Percentiles rank a stretch among this genome's conserved stretches.
phyloP scores from a whole-genome alignment of 805 yeast genomes.

The Vanderwaltozyma verrucispora region DNA sequence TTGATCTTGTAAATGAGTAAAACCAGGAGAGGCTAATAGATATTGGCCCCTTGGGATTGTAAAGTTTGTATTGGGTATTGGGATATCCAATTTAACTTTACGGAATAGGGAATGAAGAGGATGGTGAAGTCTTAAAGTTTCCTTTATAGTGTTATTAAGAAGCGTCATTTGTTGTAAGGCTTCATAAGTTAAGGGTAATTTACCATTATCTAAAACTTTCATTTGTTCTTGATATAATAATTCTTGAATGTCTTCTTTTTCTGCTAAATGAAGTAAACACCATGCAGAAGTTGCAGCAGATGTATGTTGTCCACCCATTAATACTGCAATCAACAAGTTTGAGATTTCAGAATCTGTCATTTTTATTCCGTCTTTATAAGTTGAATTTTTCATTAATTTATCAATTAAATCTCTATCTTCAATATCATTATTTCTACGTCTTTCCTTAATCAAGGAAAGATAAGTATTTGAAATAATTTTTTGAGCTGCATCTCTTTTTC shows the following conservation, averaged over 20 bases:
- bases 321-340: slow-evolving; percentile 82
- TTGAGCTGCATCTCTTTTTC: slow-evolving; percentile 83
- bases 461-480: slow-evolving; percentile 69
- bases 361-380: slow-evolving; percentile 85
- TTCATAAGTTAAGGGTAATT: slow-evolving; percentile 64
- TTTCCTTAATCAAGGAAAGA: slow-evolving; percentile 60
- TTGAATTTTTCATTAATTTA: slow-evolving; percentile 66
- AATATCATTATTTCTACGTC: slow-evolving; percentile 69
- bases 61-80: slow-evolving; percentile 67
- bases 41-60: slow-evolving; percentile 85
- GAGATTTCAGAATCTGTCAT: slow-evolving; percentile 97
- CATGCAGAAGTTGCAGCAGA: slow-evolving; percentile 94
- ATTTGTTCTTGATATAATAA: slow-evolving; percentile 68
- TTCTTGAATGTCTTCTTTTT: slow-evolving; percentile 75
- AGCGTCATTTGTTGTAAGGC: slow-evolving; percentile 72
- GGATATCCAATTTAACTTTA: slow-evolving; percentile 68
- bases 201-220: slow-evolving; percentile 45
- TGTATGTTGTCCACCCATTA: slow-evolving; percentile 99
- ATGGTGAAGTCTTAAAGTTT: slow-evolving; percentile 90
- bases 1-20: slow-evolving; percentile 62
- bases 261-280: slow-evolving; percentile 86
- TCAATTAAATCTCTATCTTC: slow-evolving; percentile 85
- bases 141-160: slow-evolving; percentile 76
- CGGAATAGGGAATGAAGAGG: slow-evolving; percentile 95
- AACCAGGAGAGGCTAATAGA: slow-evolving; percentile 91